Base-by-base conservation (phyloP, 208 protist genomes). In the Acanthamoeba royreba region DNA sequence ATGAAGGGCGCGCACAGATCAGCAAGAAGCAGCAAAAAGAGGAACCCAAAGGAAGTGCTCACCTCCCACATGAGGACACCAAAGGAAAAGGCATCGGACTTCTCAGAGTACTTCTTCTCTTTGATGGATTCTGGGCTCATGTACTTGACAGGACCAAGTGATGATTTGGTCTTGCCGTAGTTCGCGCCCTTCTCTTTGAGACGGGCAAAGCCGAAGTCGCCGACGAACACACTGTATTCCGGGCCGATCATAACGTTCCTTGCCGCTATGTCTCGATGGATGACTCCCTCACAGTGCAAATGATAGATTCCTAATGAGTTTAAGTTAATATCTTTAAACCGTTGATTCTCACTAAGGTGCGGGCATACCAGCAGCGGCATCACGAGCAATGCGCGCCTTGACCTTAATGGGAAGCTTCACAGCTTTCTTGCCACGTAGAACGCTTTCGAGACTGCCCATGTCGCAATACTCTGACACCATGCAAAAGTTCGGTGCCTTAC, bases 41-140 rank as follows among this genome's bases (percentile, higher is more conserved):
- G n/a, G 8, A 69, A 69, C 58, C 13, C 22, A 77, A 77, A 42
- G 43, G 4, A 42, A 77, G 55, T 66, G 55, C 66, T 28, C 35
- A 77, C 66, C 66, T 81, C 69, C 69, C 69, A 81, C 69, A 81
- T 47, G 40, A 81, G 69, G 9, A 81, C 69, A n/a, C 22, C 69
- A 19, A 81, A 81, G 69, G 40, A 49, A 42, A 35, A 81, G 33
- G 69, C 69, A 22, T 81, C 69, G 33, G 38, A 49, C 69, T 47
- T 42, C 28, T 81, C 69, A 9, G 69, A 81, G 69, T 81, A 81
- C 40, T 81, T 81, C 69, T 81, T 81, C 40, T 81, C 69, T n/a
- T 81, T 81, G 33, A 81, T 81, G 22, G 69, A 81, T 42, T 81
- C 69, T 7, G 69, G 69, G 69, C 69, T 81, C 69, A 81, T 81